Evolutionary conservation across 768 basidiomycete genomes (phyloP).

Genomic region (Boletus tomentosulus): DNA sequence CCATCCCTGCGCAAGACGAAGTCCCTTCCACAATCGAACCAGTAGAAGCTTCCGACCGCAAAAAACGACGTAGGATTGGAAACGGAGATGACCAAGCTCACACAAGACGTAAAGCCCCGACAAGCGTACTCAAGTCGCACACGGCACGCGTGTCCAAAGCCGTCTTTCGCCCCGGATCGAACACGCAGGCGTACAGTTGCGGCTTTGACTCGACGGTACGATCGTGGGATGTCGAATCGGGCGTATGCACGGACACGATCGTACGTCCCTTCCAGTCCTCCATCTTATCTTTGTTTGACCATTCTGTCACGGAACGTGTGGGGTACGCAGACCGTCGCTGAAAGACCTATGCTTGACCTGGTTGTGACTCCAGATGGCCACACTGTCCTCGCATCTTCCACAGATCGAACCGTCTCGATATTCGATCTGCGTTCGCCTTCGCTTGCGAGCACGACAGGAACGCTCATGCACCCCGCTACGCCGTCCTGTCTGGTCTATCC

Average conservation of each 20-base stretch:
- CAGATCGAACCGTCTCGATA: constrained; percentile 68
- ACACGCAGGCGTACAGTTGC: constrained; percentile 59
- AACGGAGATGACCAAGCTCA: constrained; percentile 29
- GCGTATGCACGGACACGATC: constrained; percentile 65
- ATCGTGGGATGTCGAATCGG: constrained; percentile 80
- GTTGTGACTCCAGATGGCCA: constrained; percentile 42
- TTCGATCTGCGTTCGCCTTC: constrained; percentile 59
- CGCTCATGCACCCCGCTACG: constrained; percentile 58
- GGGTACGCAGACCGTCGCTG: constrained; percentile 51
- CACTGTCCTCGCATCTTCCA: constrained; percentile 58
- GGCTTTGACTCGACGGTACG: constrained; percentile 90
- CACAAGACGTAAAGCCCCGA: constrained; percentile 62
- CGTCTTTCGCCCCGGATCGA: constrained; percentile 45
- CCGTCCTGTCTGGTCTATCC: constrained; percentile 55
- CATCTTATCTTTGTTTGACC: neutral
- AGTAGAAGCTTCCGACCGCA: constrained; percentile 27
- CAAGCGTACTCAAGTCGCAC: constrained; percentile 76
- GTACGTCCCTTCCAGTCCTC: constrained; percentile 33
- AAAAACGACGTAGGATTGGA: constrained; percentile 59
- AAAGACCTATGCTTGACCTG: constrained; percentile 72
- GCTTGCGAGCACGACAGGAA: constrained; percentile 35
- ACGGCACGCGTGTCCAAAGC: constrained; percentile 75
- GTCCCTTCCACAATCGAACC: constrained; percentile 29
- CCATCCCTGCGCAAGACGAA: constrained; percentile 60
- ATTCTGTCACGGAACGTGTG: too few relatives aligned